Percentiles rank a stretch among this genome's conserved stretches.
Evolutionary conservation across 306 rosid genomes (phyloP).

Genomic region (Mimosa bimucronata): DNA sequence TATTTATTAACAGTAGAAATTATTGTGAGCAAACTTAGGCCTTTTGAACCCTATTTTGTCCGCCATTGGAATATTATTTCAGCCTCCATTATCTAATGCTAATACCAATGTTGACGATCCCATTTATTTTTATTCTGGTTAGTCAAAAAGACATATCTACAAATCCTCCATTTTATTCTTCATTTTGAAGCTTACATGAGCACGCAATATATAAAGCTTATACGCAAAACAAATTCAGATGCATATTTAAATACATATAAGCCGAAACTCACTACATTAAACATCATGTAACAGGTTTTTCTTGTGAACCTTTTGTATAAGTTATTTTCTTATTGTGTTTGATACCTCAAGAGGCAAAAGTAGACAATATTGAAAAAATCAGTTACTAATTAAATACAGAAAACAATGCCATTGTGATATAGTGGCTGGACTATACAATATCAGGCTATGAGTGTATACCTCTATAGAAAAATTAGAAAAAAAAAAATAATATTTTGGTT

Average conservation of each 20-base stretch:
- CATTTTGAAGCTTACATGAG: neutral
- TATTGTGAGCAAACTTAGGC: constrained; percentile 22
- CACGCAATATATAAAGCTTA: neutral
- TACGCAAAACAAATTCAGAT: neutral
- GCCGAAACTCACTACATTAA: neutral
- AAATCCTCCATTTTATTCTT: neutral
- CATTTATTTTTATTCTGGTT: neutral
- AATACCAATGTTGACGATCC: constrained; percentile 16
- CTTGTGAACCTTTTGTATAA: neutral
- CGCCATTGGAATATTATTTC: constrained; percentile 41
- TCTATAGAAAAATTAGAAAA: no score
- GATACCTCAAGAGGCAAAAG: neutral
- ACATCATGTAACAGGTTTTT: neutral
- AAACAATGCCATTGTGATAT: no score
- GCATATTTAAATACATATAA: neutral
- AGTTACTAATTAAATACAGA: neutral
- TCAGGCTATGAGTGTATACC: no score
- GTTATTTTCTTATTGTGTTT: neutral
- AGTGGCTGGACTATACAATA: no score
- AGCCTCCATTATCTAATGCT: constrained; percentile 23
- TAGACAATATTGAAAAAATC: neutral
- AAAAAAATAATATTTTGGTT: no score
- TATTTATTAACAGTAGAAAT: neutral
- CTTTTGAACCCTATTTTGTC: constrained; percentile 61
- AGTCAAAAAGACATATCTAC: constrained; percentile 9